Conservation (phyloP, 495 filamentous ascomycete genomes). For the Sordaria brevicollis region DNA sequence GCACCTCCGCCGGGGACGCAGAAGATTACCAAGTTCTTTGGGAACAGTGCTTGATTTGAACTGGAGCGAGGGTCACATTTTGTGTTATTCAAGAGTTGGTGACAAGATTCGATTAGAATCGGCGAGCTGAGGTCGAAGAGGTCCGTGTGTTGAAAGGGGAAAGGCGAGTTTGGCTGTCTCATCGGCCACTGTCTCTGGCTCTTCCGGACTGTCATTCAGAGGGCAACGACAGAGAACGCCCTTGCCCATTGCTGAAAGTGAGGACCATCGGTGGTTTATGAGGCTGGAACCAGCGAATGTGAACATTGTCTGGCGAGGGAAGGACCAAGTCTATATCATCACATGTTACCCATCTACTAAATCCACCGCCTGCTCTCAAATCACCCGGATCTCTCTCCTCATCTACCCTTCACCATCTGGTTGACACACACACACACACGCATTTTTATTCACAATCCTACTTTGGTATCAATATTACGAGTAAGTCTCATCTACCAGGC, state of each 20-base stretch:
- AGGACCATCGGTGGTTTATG: not conserved
- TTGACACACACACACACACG: no score
- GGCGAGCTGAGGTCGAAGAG: no score
- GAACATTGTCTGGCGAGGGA: not conserved
- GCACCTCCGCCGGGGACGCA: constrained; percentile 40
- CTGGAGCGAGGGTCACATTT: not conserved
- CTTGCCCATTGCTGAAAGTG: not conserved
- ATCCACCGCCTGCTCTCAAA: not conserved
- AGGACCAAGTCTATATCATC: not conserved
- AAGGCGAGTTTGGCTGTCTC: no score
- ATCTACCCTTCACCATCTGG: not conserved
- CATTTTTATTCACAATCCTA: not conserved
- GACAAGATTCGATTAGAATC: not conserved
- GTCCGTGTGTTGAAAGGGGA: no score
- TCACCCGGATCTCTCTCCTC: not conserved
- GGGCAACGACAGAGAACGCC: not conserved
- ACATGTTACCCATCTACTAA: not conserved
- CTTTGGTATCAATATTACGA: not conserved
- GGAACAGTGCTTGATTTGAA: constrained; percentile 35
- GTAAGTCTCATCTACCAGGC: not conserved
- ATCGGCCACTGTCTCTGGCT: no score
- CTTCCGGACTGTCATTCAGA: not conserved
- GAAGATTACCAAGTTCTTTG: constrained; percentile 82
- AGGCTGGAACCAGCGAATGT: not conserved
- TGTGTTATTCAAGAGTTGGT: not conserved